phyloP scores from a whole-genome alignment of 805 yeast genomes.

The Candida anglica region DNA sequence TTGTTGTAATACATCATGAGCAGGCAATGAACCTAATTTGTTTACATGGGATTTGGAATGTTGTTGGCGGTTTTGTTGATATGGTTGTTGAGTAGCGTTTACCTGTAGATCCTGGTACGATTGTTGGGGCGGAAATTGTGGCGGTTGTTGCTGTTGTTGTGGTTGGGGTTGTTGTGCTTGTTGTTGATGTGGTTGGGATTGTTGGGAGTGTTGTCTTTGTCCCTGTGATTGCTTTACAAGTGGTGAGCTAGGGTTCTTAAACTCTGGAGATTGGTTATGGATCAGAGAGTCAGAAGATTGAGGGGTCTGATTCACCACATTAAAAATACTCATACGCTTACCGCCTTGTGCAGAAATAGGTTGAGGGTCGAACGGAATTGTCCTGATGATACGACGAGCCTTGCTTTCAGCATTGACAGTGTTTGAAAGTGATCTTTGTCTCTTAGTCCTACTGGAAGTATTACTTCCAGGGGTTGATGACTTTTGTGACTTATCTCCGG shows the following conservation, averaged over 20 bases:
- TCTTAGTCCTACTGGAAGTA: slow-evolving; percentile 27
- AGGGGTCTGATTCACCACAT: slow-evolving; percentile 28
- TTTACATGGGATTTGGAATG: slow-evolving; percentile 8
- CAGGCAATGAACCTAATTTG: slow-evolving; percentile 2
- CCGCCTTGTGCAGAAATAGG: slow-evolving; percentile 51
- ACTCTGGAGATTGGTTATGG: neutral
- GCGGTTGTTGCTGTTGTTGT: neutral
- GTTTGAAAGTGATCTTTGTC: slow-evolving; percentile 48
- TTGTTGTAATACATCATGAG: neutral
- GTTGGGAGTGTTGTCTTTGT: slow-evolving; percentile 2
- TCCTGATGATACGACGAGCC: slow-evolving; percentile 70
- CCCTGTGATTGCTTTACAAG: neutral
- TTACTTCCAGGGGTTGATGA: slow-evolving; percentile 37
- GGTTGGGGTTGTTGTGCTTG: slow-evolving; percentile 2
- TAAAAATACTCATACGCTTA: slow-evolving; percentile 35
- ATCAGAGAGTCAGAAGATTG: slow-evolving; percentile 1
- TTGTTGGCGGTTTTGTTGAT: slow-evolving; percentile 3
- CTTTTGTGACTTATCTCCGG: slow-evolving; percentile 8
- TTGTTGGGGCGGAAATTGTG: neutral
- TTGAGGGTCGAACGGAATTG: slow-evolving; percentile 79
- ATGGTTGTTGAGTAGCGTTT: neutral
- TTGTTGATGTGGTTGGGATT: slow-evolving; percentile 1
- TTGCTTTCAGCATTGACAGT: slow-evolving; percentile 63
- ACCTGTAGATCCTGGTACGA: neutral
- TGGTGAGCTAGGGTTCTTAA: neutral